phyloP scores from a whole-genome alignment of 2,329 filamentous ascomycete genomes.

The Fonsecaea erecta region DNA sequence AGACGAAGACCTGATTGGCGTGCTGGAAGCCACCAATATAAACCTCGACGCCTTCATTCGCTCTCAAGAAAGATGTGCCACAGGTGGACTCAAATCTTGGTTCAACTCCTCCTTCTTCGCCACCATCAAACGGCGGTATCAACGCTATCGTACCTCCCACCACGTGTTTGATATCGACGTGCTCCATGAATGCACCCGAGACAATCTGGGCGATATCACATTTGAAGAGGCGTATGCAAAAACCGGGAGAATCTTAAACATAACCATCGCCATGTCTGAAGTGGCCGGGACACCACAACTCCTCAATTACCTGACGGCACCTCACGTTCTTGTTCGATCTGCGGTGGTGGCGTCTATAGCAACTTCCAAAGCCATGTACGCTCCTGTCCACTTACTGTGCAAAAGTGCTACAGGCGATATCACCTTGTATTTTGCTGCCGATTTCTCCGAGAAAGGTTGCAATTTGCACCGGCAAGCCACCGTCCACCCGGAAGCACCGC shows the following conservation, averaged over 20 bases:
- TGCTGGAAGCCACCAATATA: conserved; percentile 71
- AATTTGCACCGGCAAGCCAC: conserved; percentile 72
- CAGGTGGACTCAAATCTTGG: conserved; percentile 15
- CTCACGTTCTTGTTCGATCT: conserved; percentile 95
- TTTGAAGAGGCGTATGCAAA: conserved; percentile 96
- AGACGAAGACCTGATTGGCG: conserved; percentile 74
- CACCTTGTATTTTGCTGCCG: conserved; percentile 28
- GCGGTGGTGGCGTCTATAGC: conserved; percentile 90
- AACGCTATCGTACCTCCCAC: conserved; percentile 70
- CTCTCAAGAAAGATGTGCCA: conserved; percentile 49
- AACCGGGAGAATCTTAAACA: conserved; percentile 89
- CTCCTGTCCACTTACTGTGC: conserved; percentile 74
- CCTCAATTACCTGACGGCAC: conserved; percentile 90
- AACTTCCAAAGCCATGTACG: conserved; percentile 74
- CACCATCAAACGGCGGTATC: conserved; percentile 67
- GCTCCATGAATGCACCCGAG: conserved; percentile 77
- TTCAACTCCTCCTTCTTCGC: conserved; percentile 72
- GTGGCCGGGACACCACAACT: conserved; percentile 80
- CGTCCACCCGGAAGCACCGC: conserved; percentile 90
- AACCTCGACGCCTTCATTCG: conserved; percentile 80
- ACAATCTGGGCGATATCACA: conserved; percentile 82
- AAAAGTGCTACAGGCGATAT: conserved; percentile 79
- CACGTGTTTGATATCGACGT: conserved; percentile 84
- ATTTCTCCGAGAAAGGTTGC: conserved; percentile 33
- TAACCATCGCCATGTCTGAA: conserved; percentile 86